Evolutionary conservation across 495 filamentous ascomycete genomes (phyloP), one percentile per base, ranked within the genome.

Genomic region (Astrothelium macrocarpum): DNA sequence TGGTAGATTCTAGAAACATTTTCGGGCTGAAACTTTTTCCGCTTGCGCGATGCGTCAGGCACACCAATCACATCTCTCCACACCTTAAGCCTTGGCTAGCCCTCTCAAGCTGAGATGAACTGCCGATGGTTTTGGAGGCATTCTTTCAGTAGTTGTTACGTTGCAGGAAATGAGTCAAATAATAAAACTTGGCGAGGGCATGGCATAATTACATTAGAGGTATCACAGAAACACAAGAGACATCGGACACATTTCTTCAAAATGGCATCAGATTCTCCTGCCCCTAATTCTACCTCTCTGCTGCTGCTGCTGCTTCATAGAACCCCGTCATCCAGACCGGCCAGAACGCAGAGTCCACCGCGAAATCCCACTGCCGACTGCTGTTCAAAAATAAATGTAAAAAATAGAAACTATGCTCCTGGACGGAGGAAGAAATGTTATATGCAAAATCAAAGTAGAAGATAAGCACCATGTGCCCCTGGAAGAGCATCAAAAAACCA

Each of bases 151-250:
- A n/a, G n/a, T n/a, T n/a, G n/a, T n/a, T n/a, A n/a, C n/a, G n/a
- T n/a, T n/a, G n/a, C 49, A 29, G 7, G 12, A 10, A 29, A 29
- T 29, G 5, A 18, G 12, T 18, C 20, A 49, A 1, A 16, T 20
- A 5, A 49, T 14, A 5, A 29, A 26, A 11, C 9, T 9, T 28
- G 25, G 49, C 23, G 49, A 16, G 25, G 9, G 23, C 25, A 56
- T 56, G 49, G 25, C 49, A 28, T 49, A 56, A 56, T 56, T 56
- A 56, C 49, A 56, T 56, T 56, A 56, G 49, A 56, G 49, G 49
- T 56, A 56, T 56, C 49, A 56, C 49, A 49, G 23, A 56, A 10
- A 56, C 20, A 56, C 16, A 26, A 29, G n/a, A 56, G 29, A 56
- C 20, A 5, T 26, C 25, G 49, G 23, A 29, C 49, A 29, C 20